Evolutionary conservation across 768 basidiomycete species (phyloP), one percentile per base, ranked within the genome.

Genomic region (Erythrobasidium yunnanense): DNA sequence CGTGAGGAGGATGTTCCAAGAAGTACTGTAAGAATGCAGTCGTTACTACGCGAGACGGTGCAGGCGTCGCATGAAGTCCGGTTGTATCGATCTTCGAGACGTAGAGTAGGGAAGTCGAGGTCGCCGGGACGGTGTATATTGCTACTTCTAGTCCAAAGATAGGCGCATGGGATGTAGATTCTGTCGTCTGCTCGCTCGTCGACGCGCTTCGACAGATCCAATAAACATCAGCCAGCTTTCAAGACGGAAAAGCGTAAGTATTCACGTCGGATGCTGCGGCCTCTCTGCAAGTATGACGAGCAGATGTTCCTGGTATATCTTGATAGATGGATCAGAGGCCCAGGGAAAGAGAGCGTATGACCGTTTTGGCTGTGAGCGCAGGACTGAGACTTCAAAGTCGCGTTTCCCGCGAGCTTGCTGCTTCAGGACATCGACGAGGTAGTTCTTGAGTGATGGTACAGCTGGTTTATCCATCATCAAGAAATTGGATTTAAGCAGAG

Each of bases 71-170:
- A 7, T 79, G 81, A 74, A 91, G 85, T 0, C 92, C 92, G 0
- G 92, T 89, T 11, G 90, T 84, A 75, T 99, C 95, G 57, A 95
- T 85, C 77, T 99, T 99, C 53, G 88, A 88, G 55, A 99, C 80
- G 75, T 97, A 95, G 32, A 97, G 76, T 33, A 96, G 81, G 2
- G 83, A 83, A 62, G 82, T 82, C 1, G 80, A 79, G 1, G 87
- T 85, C 2, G 82, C 70, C 1, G 88, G 86, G 54, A 92, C 73
- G 52, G 82, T 81, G 79, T 89, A 92, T 27, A 91, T 75, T 38
- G 76, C 80, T 0, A 83, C 87, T 74, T 92, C 88, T 66, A 95
- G 80, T n/a, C 83, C 91, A 2, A 84, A 80, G 32, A 88, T 84
- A 56, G 91, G 79, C 0, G 88, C 79, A 23, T n/a, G n/a, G n/a